Base-by-base conservation (phyloP, 2,329 filamentous ascomycete species). In the Fusarium irregulare region DNA sequence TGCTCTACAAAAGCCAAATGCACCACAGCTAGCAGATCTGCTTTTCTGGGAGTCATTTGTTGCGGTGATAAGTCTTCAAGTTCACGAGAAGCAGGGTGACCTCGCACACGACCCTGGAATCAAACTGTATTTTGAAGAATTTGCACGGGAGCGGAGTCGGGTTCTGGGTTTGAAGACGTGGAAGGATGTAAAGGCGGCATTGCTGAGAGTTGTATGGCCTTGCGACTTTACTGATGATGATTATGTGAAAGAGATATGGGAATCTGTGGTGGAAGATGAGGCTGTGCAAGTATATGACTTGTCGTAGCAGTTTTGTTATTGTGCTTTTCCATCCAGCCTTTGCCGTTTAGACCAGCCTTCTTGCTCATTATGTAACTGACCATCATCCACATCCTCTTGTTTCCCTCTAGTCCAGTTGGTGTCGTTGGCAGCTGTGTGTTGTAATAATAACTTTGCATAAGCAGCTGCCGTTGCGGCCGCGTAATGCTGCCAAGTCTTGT, bases 11-110 rank as follows among this genome's bases (percentile, higher is more conserved):
- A 56, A 32, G 7, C 21, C 20, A 16, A 45, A 49, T 4, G 40
- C 60, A 8, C 5, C 1, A 3, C 6, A 37, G 3, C 21, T 61
- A 3, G 47, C 57, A 8, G 34, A 61, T 0, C 10, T 63, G 0
- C n/a, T 51, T 3, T 63, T 64, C 7, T 64, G 60, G 60, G 34
- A 64, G 7, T 47, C 60, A 7, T 32, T 63, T 11, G 3, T 64
- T 4, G 60, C 32, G 3, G 5, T 64, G 28, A 30, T 62, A 20
- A 47, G 60, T 20, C 2, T 64, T 11, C 21, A 27, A 6, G 14
- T 41, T 0, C 60, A 62, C 6, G 60, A 56, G 20, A 56, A 62
- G 0, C 20, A 10, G 1, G 60, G 57, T 8, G 60, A 64, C 5
- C 14, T 63, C 4, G 37, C 28, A 1, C 10, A 18, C 12, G 48